Evolutionary conservation across 768 basidiomycete species (phyloP), one percentile per base, ranked within the genome.

Genomic region (Pisolithus microcarpus): DNA sequence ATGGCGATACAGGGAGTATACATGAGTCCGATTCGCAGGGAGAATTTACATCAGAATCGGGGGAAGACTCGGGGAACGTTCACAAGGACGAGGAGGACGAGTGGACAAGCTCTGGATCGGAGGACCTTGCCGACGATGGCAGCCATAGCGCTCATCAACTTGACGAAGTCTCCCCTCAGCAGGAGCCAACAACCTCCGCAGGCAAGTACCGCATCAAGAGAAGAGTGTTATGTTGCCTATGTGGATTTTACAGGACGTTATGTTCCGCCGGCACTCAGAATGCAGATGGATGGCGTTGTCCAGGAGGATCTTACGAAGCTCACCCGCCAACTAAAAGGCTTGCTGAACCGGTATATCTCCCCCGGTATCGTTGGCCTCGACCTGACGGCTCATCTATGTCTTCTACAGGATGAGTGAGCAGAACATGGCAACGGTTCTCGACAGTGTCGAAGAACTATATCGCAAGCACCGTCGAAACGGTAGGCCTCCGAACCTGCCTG

Each of bases 401-500:
- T 6, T 28, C n/a, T 39, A 38, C 56, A 93, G 92, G 56, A 77
- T 95, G 82, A 91, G 85, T 56, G 94, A 97, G 66, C 87, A 86
- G 63, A 96, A 94, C 55, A 85, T 95, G 50, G 72, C 77, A 2
- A 75, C 78, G 0, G 87, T 95, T 24, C 60, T 94, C 16, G 79
- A 79, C 39, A 77, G 79, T 37, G 70, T 93, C 13, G 91, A 94
- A 60, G 81, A 78, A 3, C 62, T 89, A 10, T 95, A 93, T 62
- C 76, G 88, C 48, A 79, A 80, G 24, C 70, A 91, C 65, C 73
- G 83, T 39, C 77, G 93, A 49, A 81, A 95, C 65, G 89, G 92
- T 91, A 48, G 39, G 72, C 57, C 18, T 38, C 19, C 31, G 19
- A 28, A 37, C 43, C 55, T 46, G 24, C 30, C 16, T 46, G 24